phyloP scores from a whole-genome alignment of 768 basidiomycete species.

The Collybiopsis luxurians region DNA sequence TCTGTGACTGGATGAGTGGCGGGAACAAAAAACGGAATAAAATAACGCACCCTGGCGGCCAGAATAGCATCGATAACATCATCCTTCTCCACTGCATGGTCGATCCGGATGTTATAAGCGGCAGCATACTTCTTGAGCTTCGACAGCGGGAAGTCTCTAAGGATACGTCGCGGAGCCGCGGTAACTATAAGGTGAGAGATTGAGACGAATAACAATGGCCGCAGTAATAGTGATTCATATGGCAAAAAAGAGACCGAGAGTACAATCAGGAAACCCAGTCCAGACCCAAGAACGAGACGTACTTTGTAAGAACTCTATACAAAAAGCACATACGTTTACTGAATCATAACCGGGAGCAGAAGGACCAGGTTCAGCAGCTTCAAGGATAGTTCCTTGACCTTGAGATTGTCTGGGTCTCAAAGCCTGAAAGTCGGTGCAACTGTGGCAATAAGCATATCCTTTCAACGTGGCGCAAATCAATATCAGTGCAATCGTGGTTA shows the following conservation, averaged over 20 bases:
- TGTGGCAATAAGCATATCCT: conserved; percentile 74
- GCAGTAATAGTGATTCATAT: conserved; percentile 1
- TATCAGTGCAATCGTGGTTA: background rate
- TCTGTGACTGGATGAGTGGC: conserved; percentile 31
- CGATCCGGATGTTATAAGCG: conserved; percentile 65
- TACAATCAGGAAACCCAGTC: no score
- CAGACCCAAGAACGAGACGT: conserved; percentile 18
- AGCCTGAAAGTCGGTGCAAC: conserved; percentile 74
- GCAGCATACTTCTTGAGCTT: conserved; percentile 68
- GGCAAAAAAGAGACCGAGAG: no score
- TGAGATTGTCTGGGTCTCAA: conserved; percentile 57
- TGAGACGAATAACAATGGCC: background rate
- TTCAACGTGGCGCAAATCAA: conserved; percentile 6
- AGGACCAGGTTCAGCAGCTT: conserved; percentile 21
- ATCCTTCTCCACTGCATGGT: conserved; percentile 71
- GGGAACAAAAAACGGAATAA: background rate
- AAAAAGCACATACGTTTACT: conserved; percentile 67
- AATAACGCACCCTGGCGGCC: conserved; percentile 43
- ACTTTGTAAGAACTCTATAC: conserved; percentile 71
- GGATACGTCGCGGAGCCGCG: conserved; percentile 54
- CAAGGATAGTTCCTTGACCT: background rate
- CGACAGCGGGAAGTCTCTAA: conserved; percentile 53
- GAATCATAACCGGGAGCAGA: conserved; percentile 57
- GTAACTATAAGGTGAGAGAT: conserved; percentile 48
- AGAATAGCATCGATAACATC: conserved; percentile 71